These are phyloP conservation scores for Logfia minima DNA, from an alignment of 129 eudicot genomes.

Conservation along the genomic window DNA sequence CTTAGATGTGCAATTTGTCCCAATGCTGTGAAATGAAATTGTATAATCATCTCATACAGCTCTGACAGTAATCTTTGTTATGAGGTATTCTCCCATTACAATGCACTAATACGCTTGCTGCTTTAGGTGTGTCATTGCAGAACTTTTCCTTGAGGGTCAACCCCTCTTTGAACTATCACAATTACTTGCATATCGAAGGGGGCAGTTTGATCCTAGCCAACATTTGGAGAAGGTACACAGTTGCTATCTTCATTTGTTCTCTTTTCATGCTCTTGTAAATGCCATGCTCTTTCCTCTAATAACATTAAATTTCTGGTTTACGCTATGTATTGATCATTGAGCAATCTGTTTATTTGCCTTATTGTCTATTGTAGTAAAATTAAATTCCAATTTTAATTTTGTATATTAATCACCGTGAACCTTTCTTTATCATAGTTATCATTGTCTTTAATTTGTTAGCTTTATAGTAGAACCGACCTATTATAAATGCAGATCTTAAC, in stretches of 20 bases:
- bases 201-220: conserved; percentile 91
- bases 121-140: conserved; percentile 97
- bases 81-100: conserved; percentile 1
- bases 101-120: conserved; percentile 14
- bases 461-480: too few species aligned
- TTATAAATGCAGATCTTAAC: too few species aligned
- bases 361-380: background rate
- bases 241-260: conserved; percentile 9
- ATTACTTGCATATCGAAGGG: conserved; percentile 94
- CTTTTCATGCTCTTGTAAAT: background rate
- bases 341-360: background rate
- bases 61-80: background rate
- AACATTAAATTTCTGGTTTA: background rate
- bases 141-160: conserved; percentile 96
- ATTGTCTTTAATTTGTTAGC: too few species aligned
- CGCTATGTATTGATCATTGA: background rate
- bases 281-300: background rate
- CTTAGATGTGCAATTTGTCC: background rate
- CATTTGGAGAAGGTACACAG: conserved; percentile 79
- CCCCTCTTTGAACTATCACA: conserved; percentile 96
- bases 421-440: too few species aligned
- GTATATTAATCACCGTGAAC: too few species aligned
- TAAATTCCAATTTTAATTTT: too few species aligned
- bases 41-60: background rate
- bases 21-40: background rate